A percentile compares a stretch with the other conserved stretches of the same genome.
These are phyloP conservation scores for Pseudogymnoascus sp. DNA, from an alignment of 2,329 filamentous ascomycete species.

Conservation along the genomic window DNA sequence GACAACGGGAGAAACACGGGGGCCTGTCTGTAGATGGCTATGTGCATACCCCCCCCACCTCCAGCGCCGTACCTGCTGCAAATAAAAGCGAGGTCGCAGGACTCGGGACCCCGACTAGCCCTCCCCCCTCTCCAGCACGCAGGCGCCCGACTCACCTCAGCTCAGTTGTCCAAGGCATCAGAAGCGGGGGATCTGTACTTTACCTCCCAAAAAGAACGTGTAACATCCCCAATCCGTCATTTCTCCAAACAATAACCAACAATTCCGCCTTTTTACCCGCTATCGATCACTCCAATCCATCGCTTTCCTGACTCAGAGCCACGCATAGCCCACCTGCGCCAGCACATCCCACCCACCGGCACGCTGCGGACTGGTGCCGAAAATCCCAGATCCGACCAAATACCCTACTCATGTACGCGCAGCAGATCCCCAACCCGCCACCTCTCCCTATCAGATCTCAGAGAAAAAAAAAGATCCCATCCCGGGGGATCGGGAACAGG, in stretches of 20 bases:
- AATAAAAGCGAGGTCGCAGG: background rate
- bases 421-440: constrained; percentile 4
- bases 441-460: background rate
- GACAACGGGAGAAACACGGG: background rate
- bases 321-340: background rate
- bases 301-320: background rate
- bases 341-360: background rate
- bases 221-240: background rate
- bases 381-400: background rate
- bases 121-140: background rate
- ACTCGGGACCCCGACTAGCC: background rate
- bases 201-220: background rate
- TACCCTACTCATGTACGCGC: background rate
- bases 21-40: background rate
- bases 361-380: background rate
- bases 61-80: background rate
- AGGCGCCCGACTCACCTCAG: background rate
- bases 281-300: background rate
- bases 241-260: background rate
- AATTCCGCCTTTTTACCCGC: background rate
- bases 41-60: background rate
- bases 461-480: background rate
- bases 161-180: background rate
- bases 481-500: constrained; percentile 2
- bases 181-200: background rate